These are phyloP conservation scores for Whalleya microplaca DNA, from an alignment of 2,329 filamentous ascomycete species.

Conservation along the genomic window DNA sequence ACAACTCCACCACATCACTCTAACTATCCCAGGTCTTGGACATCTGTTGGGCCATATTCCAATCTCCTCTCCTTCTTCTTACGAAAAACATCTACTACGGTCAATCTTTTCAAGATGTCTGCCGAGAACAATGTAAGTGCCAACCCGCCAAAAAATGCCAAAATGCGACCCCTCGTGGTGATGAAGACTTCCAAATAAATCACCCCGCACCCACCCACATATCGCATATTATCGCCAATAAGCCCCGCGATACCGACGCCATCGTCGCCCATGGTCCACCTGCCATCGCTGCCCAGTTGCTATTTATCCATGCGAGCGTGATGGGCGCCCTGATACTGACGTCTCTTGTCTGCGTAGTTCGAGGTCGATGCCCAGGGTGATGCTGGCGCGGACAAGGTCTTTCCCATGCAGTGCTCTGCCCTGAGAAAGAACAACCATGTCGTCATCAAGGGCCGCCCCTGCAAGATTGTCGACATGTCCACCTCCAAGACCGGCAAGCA, in stretches of 20 bases:
- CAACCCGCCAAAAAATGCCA: constrained; percentile 4
- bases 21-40: constrained; percentile 31
- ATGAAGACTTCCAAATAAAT: constrained; percentile 27
- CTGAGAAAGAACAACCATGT: constrained; percentile 99
- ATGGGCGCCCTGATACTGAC: constrained; percentile 21
- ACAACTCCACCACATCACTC: constrained; percentile 35
- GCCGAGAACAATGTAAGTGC: constrained; percentile 57
- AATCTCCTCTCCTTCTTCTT: constrained; percentile 39
- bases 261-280: not conserved
- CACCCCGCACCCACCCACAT: constrained; percentile 33
- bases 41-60: constrained; percentile 29
- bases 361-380: constrained; percentile 83
- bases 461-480: constrained; percentile 99
- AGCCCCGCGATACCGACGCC: constrained; percentile 23
- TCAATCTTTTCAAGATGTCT: constrained; percentile 60
- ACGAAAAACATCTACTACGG: constrained; percentile 27
- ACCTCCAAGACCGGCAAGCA: constrained; percentile 99
- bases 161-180: constrained; percentile 17
- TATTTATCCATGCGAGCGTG: not conserved
- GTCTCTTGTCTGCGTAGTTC: constrained; percentile 51
- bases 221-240: constrained; percentile 23
- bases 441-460: constrained; percentile 97
- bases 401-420: constrained; percentile 98
- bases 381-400: constrained; percentile 93
- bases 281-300: not conserved